phyloP scores from a whole-genome alignment of 352 stramenopile species.

The Pythium graminicola region DNA sequence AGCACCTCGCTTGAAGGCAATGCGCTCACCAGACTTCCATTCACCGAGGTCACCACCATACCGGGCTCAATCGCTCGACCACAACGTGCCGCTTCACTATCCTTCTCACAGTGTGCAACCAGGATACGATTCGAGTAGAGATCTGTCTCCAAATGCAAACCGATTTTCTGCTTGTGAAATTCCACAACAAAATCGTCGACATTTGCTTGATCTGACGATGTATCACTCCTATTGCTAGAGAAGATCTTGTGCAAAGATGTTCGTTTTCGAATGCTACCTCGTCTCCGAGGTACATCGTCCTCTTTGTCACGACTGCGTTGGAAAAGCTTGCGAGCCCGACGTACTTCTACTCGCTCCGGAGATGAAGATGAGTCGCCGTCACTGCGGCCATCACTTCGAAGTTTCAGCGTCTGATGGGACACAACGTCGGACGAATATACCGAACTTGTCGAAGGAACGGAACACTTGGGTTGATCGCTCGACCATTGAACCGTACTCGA shows the following conservation, averaged over 20 bases:
- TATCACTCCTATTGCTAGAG: constrained; percentile 14
- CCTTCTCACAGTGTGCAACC: constrained; percentile 54
- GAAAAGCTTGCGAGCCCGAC: constrained; percentile 10
- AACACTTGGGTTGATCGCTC: not conserved
- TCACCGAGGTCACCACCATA: constrained; percentile 58
- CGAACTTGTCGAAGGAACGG: not conserved
- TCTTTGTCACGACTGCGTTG: constrained; percentile 10
- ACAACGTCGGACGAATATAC: not conserved
- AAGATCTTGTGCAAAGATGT: constrained; percentile 25
- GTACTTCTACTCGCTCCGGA: not conserved
- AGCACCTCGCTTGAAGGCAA: constrained; percentile 46
- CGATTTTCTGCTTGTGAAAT: constrained; percentile 58
- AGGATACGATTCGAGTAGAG: constrained; percentile 51
- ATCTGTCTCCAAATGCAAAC: constrained; percentile 63
- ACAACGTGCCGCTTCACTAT: constrained; percentile 43
- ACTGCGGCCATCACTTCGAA: constrained; percentile 7
- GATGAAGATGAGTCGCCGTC: constrained; percentile 11
- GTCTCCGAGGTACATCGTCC: constrained; percentile 1
- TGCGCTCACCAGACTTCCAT: constrained; percentile 37
- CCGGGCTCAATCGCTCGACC: constrained; percentile 39
- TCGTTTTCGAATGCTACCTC: constrained; percentile 12
- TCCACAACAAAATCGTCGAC: constrained; percentile 43
- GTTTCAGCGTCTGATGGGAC: not conserved
- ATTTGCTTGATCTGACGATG: not conserved
- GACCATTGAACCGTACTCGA: not conserved